Percentiles rank a stretch among this genome's conserved stretches.
phyloP scores from a whole-genome alignment of 805 yeast species.

The Pichia ethanolica region DNA sequence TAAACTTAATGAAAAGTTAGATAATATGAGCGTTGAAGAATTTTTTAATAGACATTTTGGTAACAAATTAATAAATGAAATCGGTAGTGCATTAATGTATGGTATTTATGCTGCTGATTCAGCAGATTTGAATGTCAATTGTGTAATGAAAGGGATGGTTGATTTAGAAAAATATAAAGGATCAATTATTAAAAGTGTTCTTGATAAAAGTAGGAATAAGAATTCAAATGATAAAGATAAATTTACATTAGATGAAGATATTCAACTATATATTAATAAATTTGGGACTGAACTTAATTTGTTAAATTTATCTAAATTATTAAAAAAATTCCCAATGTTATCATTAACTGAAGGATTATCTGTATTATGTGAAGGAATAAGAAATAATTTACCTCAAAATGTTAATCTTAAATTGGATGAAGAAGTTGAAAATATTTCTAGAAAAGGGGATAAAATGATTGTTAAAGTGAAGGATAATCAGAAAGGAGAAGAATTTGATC shows the following conservation, averaged over 20 bases:
- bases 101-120: slow-evolving; percentile 92
- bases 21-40: slow-evolving; percentile 33
- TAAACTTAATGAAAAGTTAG: neutral
- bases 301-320: slow-evolving; percentile 24
- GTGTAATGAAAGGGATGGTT: slow-evolving; percentile 49
- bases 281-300: slow-evolving; percentile 29
- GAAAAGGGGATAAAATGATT: slow-evolving; percentile 14
- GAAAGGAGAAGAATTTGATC: slow-evolving; percentile 33
- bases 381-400: slow-evolving; percentile 34
- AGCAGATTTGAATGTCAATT: slow-evolving; percentile 52
- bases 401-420: slow-evolving; percentile 32
- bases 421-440: slow-evolving; percentile 15
- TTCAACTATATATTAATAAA: slow-evolving; percentile 1
- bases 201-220: neutral
- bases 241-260: slow-evolving; percentile 10
- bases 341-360: slow-evolving; percentile 49
- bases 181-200: slow-evolving; percentile 42
- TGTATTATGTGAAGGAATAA: slow-evolving; percentile 39
- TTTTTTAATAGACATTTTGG: slow-evolving; percentile 71
- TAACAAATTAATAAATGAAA: slow-evolving; percentile 39
- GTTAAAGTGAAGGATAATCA: slow-evolving; percentile 10
- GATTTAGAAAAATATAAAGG: slow-evolving; percentile 55
- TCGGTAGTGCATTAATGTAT: slow-evolving; percentile 75
- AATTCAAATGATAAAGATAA: neutral
- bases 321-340: slow-evolving; percentile 57